Conservation (phyloP, 306 rosid species). For the Trifolium dubium region DNA sequence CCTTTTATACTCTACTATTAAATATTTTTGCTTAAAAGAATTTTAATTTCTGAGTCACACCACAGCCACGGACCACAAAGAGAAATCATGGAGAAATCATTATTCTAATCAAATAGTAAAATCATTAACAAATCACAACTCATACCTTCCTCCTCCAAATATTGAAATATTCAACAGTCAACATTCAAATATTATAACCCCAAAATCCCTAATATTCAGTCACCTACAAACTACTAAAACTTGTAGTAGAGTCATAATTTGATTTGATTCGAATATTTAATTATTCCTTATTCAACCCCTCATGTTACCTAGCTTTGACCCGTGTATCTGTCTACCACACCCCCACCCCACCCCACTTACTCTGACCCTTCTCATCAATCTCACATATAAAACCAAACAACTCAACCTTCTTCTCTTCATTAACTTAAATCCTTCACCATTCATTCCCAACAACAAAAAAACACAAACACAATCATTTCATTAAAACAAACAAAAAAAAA, state of each 20-base stretch:
- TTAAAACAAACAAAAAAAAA: not conserved
- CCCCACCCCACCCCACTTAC: not conserved
- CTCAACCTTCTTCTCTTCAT: conserved; percentile 2
- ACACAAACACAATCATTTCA: not conserved
- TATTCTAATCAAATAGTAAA: not conserved
- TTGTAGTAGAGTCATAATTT: not conserved
- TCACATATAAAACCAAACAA: conserved; percentile 38
- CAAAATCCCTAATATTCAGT: not conserved
- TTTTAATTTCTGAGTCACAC: not conserved
- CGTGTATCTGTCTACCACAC: not conserved
- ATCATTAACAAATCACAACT: not conserved
- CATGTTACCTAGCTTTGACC: conserved; percentile 49
- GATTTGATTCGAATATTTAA: conserved; percentile 26
- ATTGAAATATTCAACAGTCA: conserved; percentile 47
- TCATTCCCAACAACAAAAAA: not conserved
- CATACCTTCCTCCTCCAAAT: not conserved
- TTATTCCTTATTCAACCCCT: conserved; percentile 25
- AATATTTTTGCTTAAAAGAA: too few species aligned
- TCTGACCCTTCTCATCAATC: not conserved
- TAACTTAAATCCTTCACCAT: not conserved
- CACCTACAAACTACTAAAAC: not conserved
- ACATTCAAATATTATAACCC: conserved; percentile 39
- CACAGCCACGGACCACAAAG: not conserved
- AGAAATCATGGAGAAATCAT: too few species aligned
- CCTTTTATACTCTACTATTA: too few species aligned